Percentiles rank a stretch among this genome's conserved stretches.
Conservation (phyloP, 176 grass and related monocot species). For the Ensete glaucum region DNA sequence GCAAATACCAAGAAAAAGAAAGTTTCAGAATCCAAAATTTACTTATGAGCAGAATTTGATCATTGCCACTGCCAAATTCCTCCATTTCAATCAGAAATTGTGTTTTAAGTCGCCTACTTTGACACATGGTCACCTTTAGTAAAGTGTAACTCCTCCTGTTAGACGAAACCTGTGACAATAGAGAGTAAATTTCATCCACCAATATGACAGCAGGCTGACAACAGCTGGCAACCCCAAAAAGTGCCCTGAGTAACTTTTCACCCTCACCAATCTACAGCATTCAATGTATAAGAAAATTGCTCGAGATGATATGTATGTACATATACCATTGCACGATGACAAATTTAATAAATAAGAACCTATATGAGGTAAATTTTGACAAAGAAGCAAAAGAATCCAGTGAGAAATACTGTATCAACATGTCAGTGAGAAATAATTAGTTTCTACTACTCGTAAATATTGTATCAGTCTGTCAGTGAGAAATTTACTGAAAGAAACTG, state of each 20-base stretch:
- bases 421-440: too few relatives aligned
- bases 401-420: too few relatives aligned
- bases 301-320: too few relatives aligned
- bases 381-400: too few relatives aligned
- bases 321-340: too few relatives aligned
- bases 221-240: conserved; percentile 88
- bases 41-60: conserved; percentile 94
- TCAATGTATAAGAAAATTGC: not conserved
- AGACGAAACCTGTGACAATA: conserved; percentile 62
- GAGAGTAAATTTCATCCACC: conserved; percentile 94
- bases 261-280: conserved; percentile 83
- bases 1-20: conserved; percentile 6
- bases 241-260: conserved; percentile 86
- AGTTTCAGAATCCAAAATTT: conserved; percentile 17
- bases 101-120: conserved; percentile 91
- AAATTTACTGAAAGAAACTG: too few relatives aligned
- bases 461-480: too few relatives aligned
- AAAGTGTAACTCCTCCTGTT: not conserved
- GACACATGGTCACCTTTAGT: conserved; percentile 92
- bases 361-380: too few relatives aligned
- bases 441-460: too few relatives aligned
- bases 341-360: too few relatives aligned
- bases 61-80: conserved; percentile 77
- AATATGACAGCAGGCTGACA: conserved; percentile 96
- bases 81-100: conserved; percentile 99